Percentiles rank a stretch among this genome's conserved stretches.
phyloP scores from a whole-genome alignment of 2,329 filamentous ascomycete genomes.

The Trichoderma atrobrunneum region DNA sequence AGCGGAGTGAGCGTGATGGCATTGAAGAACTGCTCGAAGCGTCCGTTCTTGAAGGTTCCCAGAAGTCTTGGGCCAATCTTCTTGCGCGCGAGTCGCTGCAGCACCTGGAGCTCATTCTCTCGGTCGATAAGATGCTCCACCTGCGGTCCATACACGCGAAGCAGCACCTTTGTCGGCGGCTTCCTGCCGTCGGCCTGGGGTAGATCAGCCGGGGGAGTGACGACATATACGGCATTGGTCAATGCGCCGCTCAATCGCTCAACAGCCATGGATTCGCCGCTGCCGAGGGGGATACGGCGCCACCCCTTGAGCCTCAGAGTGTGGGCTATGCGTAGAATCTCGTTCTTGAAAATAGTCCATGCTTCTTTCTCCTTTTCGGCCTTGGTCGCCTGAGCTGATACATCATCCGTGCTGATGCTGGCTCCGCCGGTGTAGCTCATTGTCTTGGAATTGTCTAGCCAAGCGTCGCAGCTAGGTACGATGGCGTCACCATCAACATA shows the following conservation, averaged over 20 bases:
- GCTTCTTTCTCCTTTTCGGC: constrained; percentile 68
- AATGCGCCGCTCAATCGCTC: constrained; percentile 83
- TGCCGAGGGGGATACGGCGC: constrained; percentile 74
- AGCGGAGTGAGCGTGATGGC: constrained; percentile 74
- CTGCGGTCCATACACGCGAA: constrained; percentile 91
- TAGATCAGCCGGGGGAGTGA: constrained; percentile 72
- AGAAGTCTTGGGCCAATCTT: constrained; percentile 88
- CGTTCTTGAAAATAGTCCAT: constrained; percentile 86
- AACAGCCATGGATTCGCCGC: constrained; percentile 65
- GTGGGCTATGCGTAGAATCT: constrained; percentile 85
- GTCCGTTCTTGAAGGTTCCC: constrained; percentile 89
- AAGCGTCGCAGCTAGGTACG: constrained; percentile 81
- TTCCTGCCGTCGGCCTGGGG: constrained; percentile 41
- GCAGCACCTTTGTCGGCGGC: constrained; percentile 66
- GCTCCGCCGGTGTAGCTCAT: constrained; percentile 64
- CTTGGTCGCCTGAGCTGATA: constrained; percentile 36
- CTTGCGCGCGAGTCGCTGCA: constrained; percentile 82
- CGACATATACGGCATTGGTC: constrained; percentile 95
- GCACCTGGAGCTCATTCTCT: constrained; percentile 81
- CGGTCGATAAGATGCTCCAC: constrained; percentile 95
- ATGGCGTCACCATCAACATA: constrained; percentile 74
- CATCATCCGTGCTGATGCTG: constrained; percentile 41
- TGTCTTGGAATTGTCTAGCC: constrained; percentile 87
- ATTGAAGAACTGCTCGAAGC: constrained; percentile 93
- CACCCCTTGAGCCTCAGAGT: constrained; percentile 89